Evolutionary conservation across 768 basidiomycete genomes (phyloP).

Genomic region (Russula olivacea): DNA sequence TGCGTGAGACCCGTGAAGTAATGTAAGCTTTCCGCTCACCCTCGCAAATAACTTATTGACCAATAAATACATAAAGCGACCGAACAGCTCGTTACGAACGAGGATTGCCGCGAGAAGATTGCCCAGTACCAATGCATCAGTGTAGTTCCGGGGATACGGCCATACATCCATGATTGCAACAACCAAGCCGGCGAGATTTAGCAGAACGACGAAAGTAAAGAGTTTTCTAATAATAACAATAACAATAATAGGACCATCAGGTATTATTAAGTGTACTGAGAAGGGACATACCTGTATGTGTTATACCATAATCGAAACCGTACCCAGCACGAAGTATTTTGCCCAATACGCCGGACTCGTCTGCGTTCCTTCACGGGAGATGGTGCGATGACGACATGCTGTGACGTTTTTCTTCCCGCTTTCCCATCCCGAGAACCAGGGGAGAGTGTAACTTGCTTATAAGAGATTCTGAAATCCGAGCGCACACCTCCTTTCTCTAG

Average conservation of each 20-base stretch:
- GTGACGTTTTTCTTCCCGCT: not conserved
- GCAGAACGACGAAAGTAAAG: constrained; percentile 31
- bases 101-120: constrained; percentile 39
- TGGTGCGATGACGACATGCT: constrained; percentile 10
- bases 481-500: constrained; percentile 11
- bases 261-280: not conserved
- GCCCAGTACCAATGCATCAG: constrained; percentile 37
- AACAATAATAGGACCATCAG: not conserved
- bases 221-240: constrained; percentile 32
- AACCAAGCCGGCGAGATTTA: constrained; percentile 34
- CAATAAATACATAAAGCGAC: constrained; percentile 35
- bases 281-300: constrained; percentile 32
- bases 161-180: constrained; percentile 33
- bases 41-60: constrained; percentile 37
- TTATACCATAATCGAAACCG: constrained; percentile 37
- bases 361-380: constrained; percentile 1
- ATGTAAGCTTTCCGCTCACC: constrained; percentile 26
- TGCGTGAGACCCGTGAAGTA: not conserved
- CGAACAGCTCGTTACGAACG: constrained; percentile 41
- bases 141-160: constrained; percentile 35
- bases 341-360: constrained; percentile 21
- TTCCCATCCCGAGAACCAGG: not conserved
- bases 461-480: constrained; percentile 5
- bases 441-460: not conserved
- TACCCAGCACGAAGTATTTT: constrained; percentile 29